Conservation (phyloP, 805 yeast species). For the Yamadazyma kitorensis region DNA sequence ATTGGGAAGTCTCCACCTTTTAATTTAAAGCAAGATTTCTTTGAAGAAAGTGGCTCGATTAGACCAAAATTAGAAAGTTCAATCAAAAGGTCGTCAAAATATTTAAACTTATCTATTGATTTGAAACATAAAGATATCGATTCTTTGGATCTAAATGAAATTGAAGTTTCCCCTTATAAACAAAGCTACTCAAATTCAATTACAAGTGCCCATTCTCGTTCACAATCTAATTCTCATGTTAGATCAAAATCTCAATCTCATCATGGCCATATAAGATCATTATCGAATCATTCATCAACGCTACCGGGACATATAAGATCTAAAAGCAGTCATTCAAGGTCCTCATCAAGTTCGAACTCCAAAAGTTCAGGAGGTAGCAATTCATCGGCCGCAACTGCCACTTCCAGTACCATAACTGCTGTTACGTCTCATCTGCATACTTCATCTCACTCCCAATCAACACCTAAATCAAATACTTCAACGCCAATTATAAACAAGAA, state of each 20-base stretch:
- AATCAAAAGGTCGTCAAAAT: constrained; percentile 42
- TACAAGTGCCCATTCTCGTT: no score
- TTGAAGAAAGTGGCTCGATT: not conserved
- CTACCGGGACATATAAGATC: no score
- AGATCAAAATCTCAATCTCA: no score
- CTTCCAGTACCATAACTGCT: constrained; percentile 12
- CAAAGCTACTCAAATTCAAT: no score
- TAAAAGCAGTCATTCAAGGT: no score
- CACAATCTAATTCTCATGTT: no score
- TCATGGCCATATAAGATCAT: no score
- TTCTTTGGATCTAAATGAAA: constrained; percentile 22
- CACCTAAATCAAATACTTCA: constrained; percentile 8
- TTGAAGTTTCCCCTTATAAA: constrained; percentile 18
- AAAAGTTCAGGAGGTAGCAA: constrained; percentile 1
- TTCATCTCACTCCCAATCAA: not conserved
- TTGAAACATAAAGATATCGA: constrained; percentile 10
- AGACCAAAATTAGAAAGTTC: constrained; percentile 11
- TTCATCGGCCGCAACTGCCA: constrained; percentile 11
- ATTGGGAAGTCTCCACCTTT: constrained; percentile 44
- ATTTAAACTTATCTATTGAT: constrained; percentile 37
- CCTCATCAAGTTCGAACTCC: not conserved
- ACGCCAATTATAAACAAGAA: constrained; percentile 22
- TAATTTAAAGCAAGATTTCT: constrained; percentile 32
- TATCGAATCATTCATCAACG: no score
- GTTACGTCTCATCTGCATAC: constrained; percentile 1